These are phyloP conservation scores for Suhomyces coccinellae DNA, from an alignment of 1,139 yeast species.

Conservation along the genomic window DNA sequence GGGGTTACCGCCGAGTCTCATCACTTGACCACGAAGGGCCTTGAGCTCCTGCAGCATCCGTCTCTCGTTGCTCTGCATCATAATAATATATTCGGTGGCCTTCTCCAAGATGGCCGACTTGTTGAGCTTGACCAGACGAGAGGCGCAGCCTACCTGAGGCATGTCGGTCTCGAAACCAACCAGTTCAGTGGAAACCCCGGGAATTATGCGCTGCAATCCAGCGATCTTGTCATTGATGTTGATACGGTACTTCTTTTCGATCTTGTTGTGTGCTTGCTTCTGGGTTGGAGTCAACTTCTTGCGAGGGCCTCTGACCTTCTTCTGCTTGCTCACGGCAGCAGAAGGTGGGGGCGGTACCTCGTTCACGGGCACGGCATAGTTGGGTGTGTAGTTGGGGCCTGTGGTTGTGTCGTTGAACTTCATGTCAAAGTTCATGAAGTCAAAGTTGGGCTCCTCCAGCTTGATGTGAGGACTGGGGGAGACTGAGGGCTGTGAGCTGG, in stretches of 20 bases:
- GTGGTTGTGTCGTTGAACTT: neutral
- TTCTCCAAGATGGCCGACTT: conserved; percentile 66
- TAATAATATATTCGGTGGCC: conserved; percentile 60
- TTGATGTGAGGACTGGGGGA: conserved; percentile 5
- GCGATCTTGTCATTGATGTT: conserved; percentile 74
- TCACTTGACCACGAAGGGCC: conserved; percentile 17
- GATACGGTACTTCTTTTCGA: conserved; percentile 69
- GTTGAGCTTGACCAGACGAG: conserved; percentile 39
- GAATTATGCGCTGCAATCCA: conserved; percentile 61
- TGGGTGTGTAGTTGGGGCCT: neutral
- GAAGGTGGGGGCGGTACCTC: conserved; percentile 1
- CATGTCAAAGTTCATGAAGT: conserved; percentile 1
- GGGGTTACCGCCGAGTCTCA: conserved; percentile 3
- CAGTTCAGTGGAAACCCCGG: conserved; percentile 59
- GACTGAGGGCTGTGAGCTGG: conserved; percentile 2
- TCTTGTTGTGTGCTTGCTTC: conserved; percentile 70
- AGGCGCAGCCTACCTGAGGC: conserved; percentile 11
- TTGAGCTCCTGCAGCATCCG: conserved; percentile 30
- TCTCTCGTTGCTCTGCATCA: conserved; percentile 48
- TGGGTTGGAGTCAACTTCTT: conserved; percentile 61
- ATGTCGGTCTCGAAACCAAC: conserved; percentile 31
- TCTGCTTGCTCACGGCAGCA: conserved; percentile 21
- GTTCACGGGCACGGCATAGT: neutral
- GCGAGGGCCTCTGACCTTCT: conserved; percentile 55
- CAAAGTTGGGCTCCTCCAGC: conserved; percentile 2